A percentile compares a stretch with the other conserved stretches of the same genome.
Conservation (phyloP, 176 grass and related monocot species). For the Oryza meyeriana region DNA sequence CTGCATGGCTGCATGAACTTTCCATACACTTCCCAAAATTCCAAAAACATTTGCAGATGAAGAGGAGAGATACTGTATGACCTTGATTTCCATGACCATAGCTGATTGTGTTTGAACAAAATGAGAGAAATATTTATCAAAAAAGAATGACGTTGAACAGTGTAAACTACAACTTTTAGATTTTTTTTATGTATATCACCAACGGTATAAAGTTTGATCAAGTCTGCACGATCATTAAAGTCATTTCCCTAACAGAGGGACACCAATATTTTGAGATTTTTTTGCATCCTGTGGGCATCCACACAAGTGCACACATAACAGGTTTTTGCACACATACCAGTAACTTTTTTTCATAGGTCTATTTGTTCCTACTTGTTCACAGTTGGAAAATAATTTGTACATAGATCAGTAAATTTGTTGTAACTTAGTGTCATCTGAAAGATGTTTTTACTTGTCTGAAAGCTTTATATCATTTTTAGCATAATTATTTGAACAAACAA, state of each 20-base stretch:
- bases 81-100: not conserved
- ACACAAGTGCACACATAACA: not conserved
- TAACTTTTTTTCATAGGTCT: not conserved
- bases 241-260: not conserved
- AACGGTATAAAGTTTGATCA: not conserved
- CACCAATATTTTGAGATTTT: not conserved
- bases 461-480: not conserved
- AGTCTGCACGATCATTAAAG: not conserved
- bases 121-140: not conserved
- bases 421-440: conserved; percentile 23
- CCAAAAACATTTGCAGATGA: conserved; percentile 2
- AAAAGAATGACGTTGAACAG: not conserved
- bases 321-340: not conserved
- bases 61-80: not conserved
- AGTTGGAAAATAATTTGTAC: conserved; percentile 12
- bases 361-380: not conserved
- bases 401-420: not conserved
- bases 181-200: not conserved
- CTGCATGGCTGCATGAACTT: not conserved
- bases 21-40: not conserved
- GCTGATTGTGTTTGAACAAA: not conserved
- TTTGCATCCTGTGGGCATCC: not conserved
- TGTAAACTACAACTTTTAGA: not conserved
- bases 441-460: conserved; percentile 7
- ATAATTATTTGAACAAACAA: conserved; percentile 14